These are phyloP conservation scores for Leccinum pellstonianum DNA, from an alignment of 768 basidiomycete genomes.

Conservation along the genomic window DNA sequence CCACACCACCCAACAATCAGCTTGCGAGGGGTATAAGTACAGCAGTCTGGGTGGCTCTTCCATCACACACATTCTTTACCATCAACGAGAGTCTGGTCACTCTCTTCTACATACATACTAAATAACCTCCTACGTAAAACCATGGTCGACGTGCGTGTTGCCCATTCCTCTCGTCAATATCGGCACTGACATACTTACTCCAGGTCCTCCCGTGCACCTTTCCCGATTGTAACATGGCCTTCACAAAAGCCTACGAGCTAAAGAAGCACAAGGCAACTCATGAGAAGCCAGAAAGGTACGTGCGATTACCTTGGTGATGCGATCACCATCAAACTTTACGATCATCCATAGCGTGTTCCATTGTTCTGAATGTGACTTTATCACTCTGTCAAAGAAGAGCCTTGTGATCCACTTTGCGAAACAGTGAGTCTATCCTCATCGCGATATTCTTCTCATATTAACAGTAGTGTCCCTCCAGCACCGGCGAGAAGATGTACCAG, in stretches of 20 bases:
- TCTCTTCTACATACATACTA: constrained; percentile 3
- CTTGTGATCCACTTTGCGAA: constrained; percentile 19
- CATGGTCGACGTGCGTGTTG: constrained; percentile 15
- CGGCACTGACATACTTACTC: neutral
- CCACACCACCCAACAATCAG: neutral
- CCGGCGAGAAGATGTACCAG: constrained; percentile 17
- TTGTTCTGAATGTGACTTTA: constrained; percentile 22
- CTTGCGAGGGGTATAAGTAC: constrained; percentile 14
- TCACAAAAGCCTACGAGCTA: constrained; percentile 19
- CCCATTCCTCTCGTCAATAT: neutral
- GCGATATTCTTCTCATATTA: neutral
- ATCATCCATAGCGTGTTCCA: constrained; percentile 13
- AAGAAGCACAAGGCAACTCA: constrained; percentile 25
- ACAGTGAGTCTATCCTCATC: constrained; percentile 16
- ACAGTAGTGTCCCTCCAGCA: constrained; percentile 11
- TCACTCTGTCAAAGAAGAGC: constrained; percentile 20
- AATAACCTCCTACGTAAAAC: neutral
- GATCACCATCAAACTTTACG: neutral
- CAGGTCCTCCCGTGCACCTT: constrained; percentile 19
- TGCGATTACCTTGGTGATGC: neutral
- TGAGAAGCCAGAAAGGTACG: constrained; percentile 12
- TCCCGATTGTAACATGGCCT: constrained; percentile 12
- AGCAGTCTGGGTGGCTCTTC: neutral
- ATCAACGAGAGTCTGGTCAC: constrained; percentile 19
- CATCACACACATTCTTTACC: neutral